Percentiles rank a stretch among this genome's conserved stretches.
Evolutionary conservation across 2,329 filamentous ascomycete species (phyloP).

Genomic region (Stachybotrys chartarum): DNA sequence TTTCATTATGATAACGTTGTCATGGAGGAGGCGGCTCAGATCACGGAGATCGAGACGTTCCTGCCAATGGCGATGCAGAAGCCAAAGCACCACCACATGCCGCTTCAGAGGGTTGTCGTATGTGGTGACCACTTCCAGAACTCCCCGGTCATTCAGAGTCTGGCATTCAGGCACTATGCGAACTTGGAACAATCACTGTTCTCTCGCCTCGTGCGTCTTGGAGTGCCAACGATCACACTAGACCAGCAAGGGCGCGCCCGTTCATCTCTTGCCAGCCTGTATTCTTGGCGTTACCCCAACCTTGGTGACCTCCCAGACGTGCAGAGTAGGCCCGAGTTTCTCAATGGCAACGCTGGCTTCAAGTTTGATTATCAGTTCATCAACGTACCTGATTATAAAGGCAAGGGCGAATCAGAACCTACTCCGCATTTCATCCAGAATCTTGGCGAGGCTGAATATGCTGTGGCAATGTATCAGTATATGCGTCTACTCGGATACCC

Average conservation of each 20-base stretch:
- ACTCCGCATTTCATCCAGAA: slow-evolving; percentile 95
- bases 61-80: slow-evolving; percentile 91
- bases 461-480: slow-evolving; percentile 91
- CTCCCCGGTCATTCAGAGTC: slow-evolving; percentile 88
- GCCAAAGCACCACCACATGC: slow-evolving; percentile 62
- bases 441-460: slow-evolving; percentile 92
- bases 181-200: slow-evolving; percentile 96
- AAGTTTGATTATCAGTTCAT: slow-evolving; percentile 95
- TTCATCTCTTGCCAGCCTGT: slow-evolving; percentile 78
- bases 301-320: slow-evolving; percentile 76
- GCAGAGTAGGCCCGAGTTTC: slow-evolving; percentile 61
- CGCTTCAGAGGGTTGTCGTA: slow-evolving; percentile 80
- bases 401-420: slow-evolving; percentile 79
- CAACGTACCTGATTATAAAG: slow-evolving; percentile 89
- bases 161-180: slow-evolving; percentile 89
- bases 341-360: slow-evolving; percentile 82
- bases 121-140: slow-evolving; percentile 97
- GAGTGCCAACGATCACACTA: slow-evolving; percentile 83
- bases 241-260: slow-evolving; percentile 92
- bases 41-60: slow-evolving; percentile 96
- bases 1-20: slow-evolving; percentile 97
- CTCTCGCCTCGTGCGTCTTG: slow-evolving; percentile 79
- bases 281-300: slow-evolving; percentile 84
- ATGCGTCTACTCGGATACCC: slow-evolving; percentile 96
- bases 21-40: slow-evolving; percentile 97